These are phyloP conservation scores for Fusarium praegraminearum DNA, from an alignment of 2,329 filamentous ascomycete genomes.

Conservation along the genomic window DNA sequence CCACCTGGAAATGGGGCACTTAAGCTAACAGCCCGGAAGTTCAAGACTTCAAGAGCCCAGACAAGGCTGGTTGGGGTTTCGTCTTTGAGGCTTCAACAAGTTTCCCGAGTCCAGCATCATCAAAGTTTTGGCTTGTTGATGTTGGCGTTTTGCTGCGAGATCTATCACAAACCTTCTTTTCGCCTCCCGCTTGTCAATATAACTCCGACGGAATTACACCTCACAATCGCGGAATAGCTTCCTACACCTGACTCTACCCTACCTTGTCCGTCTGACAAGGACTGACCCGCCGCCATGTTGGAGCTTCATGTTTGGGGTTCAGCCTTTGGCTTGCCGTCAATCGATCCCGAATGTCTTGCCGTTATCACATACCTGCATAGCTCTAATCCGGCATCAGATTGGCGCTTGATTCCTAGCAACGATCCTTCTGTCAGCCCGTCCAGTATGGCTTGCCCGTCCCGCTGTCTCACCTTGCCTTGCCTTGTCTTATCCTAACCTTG, in stretches of 20 bases:
- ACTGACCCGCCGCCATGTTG: constrained; percentile 49
- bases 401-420: constrained; percentile 79
- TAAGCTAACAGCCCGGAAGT: constrained; percentile 1
- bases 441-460: constrained; percentile 62
- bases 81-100: constrained; percentile 22
- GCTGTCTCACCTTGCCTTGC: constrained; percentile 13
- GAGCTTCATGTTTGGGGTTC: constrained; percentile 92
- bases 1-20: constrained; percentile 3
- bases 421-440: constrained; percentile 78
- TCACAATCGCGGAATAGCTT: constrained; percentile 32
- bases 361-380: constrained; percentile 80
- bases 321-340: constrained; percentile 87
- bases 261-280: background rate
- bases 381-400: constrained; percentile 69
- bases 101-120: constrained; percentile 12
- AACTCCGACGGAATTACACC: constrained; percentile 11
- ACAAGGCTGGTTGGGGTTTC: constrained; percentile 42
- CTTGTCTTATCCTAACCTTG: constrained; percentile 26
- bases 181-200: background rate
- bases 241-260: constrained; percentile 1
- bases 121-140: constrained; percentile 10
- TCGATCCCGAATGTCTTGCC: constrained; percentile 91
- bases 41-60: constrained; percentile 9
- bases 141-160: constrained; percentile 27
- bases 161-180: constrained; percentile 16